Percentiles rank a stretch among this genome's conserved stretches.
phyloP scores from a whole-genome alignment of 352 stramenopile genomes.

The Globisporangium barbulae region DNA sequence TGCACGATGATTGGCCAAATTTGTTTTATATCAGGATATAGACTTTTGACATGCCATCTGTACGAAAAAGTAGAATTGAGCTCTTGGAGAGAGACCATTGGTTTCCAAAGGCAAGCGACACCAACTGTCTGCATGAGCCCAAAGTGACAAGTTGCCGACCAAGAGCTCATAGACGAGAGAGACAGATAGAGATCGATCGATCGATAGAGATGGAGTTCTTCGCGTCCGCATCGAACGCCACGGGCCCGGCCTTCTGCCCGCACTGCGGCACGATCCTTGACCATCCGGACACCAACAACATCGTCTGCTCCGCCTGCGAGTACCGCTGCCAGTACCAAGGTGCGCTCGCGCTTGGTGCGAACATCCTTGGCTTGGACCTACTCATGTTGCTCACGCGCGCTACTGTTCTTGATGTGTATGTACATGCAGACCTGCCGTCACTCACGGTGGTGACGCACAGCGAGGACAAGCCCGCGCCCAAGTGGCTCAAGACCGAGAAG shows the following conservation, averaged over 20 bases:
- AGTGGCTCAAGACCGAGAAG: conserved; percentile 76
- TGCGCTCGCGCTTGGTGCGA: conserved; percentile 15
- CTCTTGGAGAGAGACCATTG: not conserved
- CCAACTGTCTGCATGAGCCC: not conserved
- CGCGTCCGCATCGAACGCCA: conserved; percentile 46
- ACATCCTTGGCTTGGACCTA: not conserved
- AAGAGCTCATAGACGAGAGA: not conserved
- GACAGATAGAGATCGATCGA: not conserved
- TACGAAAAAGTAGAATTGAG: not conserved
- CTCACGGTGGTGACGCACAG: conserved; percentile 73
- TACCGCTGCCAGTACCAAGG: conserved; percentile 85
- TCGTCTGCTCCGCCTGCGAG: conserved; percentile 82
- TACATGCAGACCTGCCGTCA: conserved; percentile 63
- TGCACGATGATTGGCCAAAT: not conserved
- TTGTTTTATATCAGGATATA: not conserved
- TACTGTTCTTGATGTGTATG: not conserved
- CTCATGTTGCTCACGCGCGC: conserved; percentile 4
- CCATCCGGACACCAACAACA: conserved; percentile 84
- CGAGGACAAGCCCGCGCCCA: conserved; percentile 71
- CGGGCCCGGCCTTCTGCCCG: conserved; percentile 82
- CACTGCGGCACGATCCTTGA: conserved; percentile 88
- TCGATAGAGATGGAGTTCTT: conserved; percentile 62
- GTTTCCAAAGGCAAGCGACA: not conserved
- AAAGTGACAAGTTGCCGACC: not conserved
- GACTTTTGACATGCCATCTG: not conserved